Base-by-base conservation (phyloP, 2,329 filamentous ascomycete genomes). In the Aspergillus cejpii region DNA sequence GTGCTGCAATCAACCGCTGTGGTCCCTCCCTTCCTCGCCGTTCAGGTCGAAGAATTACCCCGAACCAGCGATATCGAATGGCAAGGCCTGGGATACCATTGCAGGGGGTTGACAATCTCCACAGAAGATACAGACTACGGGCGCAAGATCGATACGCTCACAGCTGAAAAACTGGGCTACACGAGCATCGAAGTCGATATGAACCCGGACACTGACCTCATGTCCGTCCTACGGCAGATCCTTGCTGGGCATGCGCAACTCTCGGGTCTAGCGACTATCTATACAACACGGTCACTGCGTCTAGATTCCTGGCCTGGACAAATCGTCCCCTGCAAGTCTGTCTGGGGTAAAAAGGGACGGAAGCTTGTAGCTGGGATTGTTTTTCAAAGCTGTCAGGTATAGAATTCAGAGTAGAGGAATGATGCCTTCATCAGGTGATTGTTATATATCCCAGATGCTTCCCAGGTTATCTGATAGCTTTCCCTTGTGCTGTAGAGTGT, bases 51-150 rank as follows among this genome's bases (percentile, higher is more conserved):
- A 34, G 78, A 82, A 52, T 74, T 98, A 10, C 92, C 92, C 1
- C 78, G 87, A 15, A 74, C 71, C 12, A 84, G 84, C 21, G 74
- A 74, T 28, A 79, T 96, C 8, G 92, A 98, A 70, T 98, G 91
- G 90, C 84, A 87, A 54, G 83, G 84, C 45, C 61, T 79, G 2
- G 85, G 87, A 0, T 64, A 85, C 5, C 65, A 67, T 10, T 64
- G 66, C 21, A 47, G 66, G 12, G 52, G 56, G 15, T 38, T 65
- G 40, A 53, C 47, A 8, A 33, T 66, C 14, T 39, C 41, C 4
- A 42, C 51, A 23, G 41, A 53, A n/a, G 36, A 44, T 7, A 47
- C 40, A 17, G 46, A 52, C 19, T 42, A 39, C 17, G 44, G 52
- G 45, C 52, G 46, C 15, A 54, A 50, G 31, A 51, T 50, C 12